Evolutionary conservation across 1,139 yeast genomes (phyloP).

Genomic region (Hansenula lynferdii): DNA sequence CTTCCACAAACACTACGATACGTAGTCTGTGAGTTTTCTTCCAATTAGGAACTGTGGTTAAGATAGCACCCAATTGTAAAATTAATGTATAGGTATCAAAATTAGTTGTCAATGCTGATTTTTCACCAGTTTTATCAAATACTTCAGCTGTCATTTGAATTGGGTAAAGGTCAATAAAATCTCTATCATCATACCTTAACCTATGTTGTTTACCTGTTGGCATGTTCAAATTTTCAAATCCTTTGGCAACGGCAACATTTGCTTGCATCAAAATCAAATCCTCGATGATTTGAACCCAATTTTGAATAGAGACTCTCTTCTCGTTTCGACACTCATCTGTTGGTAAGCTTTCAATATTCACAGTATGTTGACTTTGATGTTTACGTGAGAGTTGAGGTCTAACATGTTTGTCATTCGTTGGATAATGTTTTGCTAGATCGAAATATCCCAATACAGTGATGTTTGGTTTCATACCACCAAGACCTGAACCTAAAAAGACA

Average conservation of each 20-base stretch:
- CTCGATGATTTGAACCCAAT: conserved; percentile 92
- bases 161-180: conserved; percentile 84
- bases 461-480: conserved; percentile 97
- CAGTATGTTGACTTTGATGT: conserved; percentile 6
- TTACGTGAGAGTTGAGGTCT: conserved; percentile 12
- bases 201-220: conserved; percentile 36
- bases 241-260: conserved; percentile 91
- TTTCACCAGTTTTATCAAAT: conserved; percentile 55
- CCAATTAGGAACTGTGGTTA: conserved; percentile 94
- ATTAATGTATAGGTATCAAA: conserved; percentile 94
- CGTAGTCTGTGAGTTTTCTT: conserved; percentile 66
- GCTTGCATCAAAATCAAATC: conserved; percentile 91
- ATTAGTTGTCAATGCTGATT: conserved; percentile 74
- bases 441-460: conserved; percentile 88
- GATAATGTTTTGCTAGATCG: conserved; percentile 38
- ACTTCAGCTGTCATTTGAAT: conserved; percentile 92
- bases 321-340: conserved; percentile 79
- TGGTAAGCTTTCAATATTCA: conserved; percentile 45
- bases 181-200: conserved; percentile 27
- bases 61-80: conserved; percentile 85
- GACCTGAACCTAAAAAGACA: conserved; percentile 85
- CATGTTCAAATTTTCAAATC: conserved; percentile 57
- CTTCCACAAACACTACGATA: conserved; percentile 87
- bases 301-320: conserved; percentile 59
- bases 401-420: conserved; percentile 10